Percentiles rank a stretch among this genome's conserved stretches.
Evolutionary conservation across 2,329 filamentous ascomycete species (phyloP).

Genomic region (Elsinoe arachidis): DNA sequence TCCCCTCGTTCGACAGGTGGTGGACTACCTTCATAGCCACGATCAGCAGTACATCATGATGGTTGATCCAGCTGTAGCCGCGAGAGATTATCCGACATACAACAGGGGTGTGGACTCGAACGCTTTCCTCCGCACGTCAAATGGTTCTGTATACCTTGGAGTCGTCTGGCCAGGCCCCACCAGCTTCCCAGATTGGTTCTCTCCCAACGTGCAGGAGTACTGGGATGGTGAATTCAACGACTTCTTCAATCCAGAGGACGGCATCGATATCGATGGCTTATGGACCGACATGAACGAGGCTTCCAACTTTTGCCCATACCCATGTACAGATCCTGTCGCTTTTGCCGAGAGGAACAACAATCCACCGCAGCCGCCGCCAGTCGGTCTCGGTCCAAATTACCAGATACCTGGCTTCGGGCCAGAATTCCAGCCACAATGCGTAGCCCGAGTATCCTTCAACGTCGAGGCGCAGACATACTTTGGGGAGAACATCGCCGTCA

Average conservation of each 20-base stretch:
- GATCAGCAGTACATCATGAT: constrained; percentile 47
- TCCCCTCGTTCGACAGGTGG: constrained; percentile 55
- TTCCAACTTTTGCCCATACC: constrained; percentile 44
- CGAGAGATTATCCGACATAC: constrained; percentile 47
- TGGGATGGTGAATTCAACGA: constrained; percentile 60
- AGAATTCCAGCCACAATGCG: constrained; percentile 53
- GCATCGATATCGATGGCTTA: constrained; percentile 67
- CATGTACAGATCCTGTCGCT: constrained; percentile 29
- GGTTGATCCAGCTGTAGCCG: constrained; percentile 59
- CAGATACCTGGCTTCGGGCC: constrained; percentile 60
- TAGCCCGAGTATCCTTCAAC: constrained; percentile 26
- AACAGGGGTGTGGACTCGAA: constrained; percentile 52
- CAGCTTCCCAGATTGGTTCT: constrained; percentile 58
- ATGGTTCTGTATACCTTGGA: constrained; percentile 50
- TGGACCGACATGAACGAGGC: constrained; percentile 61
- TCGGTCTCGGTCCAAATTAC: constrained; percentile 52
- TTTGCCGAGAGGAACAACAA: constrained; percentile 35
- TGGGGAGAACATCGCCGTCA: constrained; percentile 29
- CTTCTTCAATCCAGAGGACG: constrained; percentile 56
- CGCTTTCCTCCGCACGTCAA: constrained; percentile 44
- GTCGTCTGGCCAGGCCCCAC: constrained; percentile 66
- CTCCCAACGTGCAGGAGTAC: constrained; percentile 53
- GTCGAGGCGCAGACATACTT: constrained; percentile 27
- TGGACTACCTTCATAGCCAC: constrained; percentile 43
- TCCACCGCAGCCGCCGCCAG: constrained; percentile 54